Evolutionary conservation across 2,329 filamentous ascomycete genomes (phyloP).

Genomic region (Penicillium sp.): DNA sequence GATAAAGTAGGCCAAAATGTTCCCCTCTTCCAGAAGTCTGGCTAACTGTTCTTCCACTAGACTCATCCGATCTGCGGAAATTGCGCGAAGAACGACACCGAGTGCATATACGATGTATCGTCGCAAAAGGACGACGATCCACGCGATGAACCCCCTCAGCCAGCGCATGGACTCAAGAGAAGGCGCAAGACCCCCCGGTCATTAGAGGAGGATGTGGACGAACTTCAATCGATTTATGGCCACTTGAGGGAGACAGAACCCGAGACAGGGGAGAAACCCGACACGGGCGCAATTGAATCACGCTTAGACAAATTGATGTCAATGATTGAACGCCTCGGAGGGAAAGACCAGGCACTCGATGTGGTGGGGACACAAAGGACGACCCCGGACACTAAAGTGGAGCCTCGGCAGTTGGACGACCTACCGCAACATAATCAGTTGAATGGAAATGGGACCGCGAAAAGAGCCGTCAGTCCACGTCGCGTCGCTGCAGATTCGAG

Average conservation of each 20-base stretch:
- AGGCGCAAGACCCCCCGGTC: conserved; percentile 33
- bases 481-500: conserved; percentile 34
- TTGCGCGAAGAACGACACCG: conserved; percentile 45
- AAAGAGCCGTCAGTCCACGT: conserved; percentile 36
- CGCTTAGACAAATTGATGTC: conserved; percentile 47
- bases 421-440: conserved; percentile 16
- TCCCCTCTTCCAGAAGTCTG: not conserved
- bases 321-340: conserved; percentile 48
- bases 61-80: conserved; percentile 50
- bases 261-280: conserved; percentile 26
- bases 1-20: conserved; percentile 36
- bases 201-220: conserved; percentile 34
- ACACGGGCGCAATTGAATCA: conserved; percentile 44
- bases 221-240: conserved; percentile 36
- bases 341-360: conserved; percentile 32
- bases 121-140: conserved; percentile 27
- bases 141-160: conserved; percentile 13
- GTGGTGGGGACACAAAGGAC: conserved; percentile 23
- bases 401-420: conserved; percentile 20
- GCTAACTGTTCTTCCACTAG: conserved; percentile 24
- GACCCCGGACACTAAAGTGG: conserved; percentile 18
- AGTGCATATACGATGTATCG: conserved; percentile 46
- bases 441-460: conserved; percentile 16
- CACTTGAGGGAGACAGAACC: conserved; percentile 29
- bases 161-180: conserved; percentile 37